Evolutionary conservation across 2,329 filamentous ascomycete genomes (phyloP).

Genomic region (Fusarium foetens): DNA sequence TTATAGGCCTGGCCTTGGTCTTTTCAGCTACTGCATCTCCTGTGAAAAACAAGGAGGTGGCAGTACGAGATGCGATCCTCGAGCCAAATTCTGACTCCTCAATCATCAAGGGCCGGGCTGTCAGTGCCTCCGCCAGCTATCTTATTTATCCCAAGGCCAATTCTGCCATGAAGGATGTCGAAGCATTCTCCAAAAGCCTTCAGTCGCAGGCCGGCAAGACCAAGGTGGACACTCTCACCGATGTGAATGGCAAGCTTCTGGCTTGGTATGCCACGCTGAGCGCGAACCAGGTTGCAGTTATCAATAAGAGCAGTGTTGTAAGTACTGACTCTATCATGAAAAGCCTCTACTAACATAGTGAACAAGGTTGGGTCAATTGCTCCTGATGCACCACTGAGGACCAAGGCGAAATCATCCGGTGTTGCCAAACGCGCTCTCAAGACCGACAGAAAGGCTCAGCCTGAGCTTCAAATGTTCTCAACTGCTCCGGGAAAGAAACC

Average conservation of each 20-base stretch:
- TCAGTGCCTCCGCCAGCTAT: background rate
- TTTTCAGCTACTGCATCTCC: background rate
- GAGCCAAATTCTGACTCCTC: background rate
- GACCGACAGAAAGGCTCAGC: background rate
- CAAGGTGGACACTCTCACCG: background rate
- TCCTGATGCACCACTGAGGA: background rate
- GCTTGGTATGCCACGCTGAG: background rate
- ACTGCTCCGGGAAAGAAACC: background rate
- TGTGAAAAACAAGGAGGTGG: accelerated
- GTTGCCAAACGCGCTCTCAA: background rate
- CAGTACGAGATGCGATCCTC: background rate
- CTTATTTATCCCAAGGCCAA: background rate
- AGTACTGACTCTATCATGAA: accelerated
- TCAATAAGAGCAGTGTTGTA: background rate
- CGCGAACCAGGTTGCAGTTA: background rate
- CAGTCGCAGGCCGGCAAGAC: background rate
- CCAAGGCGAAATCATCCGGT: accelerated
- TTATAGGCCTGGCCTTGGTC: accelerated
- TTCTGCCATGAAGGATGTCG: background rate
- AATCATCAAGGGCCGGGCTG: background rate
- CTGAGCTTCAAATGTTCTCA: background rate
- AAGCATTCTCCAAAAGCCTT: background rate
- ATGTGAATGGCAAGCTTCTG: background rate
- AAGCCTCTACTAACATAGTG: accelerated
- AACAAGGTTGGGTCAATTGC: background rate